Percentiles rank a stretch among this genome's conserved stretches.
These are phyloP conservation scores for Tetrahymena thermophila DNA, from an alignment of 73 alveolate genomes.

Conservation along the genomic window DNA sequence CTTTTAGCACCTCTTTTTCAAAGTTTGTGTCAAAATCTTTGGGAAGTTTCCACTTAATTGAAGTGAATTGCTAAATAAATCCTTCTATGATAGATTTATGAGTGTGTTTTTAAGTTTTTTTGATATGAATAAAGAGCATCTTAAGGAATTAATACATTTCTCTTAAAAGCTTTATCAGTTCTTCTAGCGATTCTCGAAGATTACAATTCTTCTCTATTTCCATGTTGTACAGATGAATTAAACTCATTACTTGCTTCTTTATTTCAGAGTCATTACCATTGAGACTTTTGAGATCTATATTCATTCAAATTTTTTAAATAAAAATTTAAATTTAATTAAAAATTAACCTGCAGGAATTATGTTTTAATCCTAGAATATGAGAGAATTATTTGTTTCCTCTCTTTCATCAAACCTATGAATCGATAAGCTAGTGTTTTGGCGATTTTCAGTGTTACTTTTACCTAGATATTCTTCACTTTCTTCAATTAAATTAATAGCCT, in stretches of 20 bases:
- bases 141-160: slow-evolving; percentile 7
- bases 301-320: not conserved
- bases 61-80: slow-evolving; percentile 15
- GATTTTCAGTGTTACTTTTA: not conserved
- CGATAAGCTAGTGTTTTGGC: not conserved
- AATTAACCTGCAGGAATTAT: not conserved
- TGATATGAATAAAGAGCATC: slow-evolving; percentile 14
- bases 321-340: not conserved
- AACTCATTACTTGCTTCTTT: slow-evolving; percentile 22
- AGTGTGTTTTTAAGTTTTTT: slow-evolving; percentile 25
- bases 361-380: not conserved
- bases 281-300: not conserved
- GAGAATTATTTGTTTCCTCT: not conserved
- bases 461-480: not conserved
- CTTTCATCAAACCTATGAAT: not conserved
- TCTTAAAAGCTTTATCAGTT: slow-evolving; percentile 10
- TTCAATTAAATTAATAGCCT: not conserved
- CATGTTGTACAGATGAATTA: slow-evolving; percentile 28
- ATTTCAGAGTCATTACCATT: not conserved
- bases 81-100: slow-evolving; percentile 25
- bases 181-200: slow-evolving; percentile 21
- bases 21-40: slow-evolving; percentile 29
- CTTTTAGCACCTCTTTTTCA: slow-evolving; percentile 15
- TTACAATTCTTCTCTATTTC: slow-evolving; percentile 9
- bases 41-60: slow-evolving; percentile 27